Percentiles rank a stretch among this genome's conserved stretches.
phyloP scores from a whole-genome alignment of 2,329 filamentous ascomycete genomes.

The Pseudogymnoascus pannorum region DNA sequence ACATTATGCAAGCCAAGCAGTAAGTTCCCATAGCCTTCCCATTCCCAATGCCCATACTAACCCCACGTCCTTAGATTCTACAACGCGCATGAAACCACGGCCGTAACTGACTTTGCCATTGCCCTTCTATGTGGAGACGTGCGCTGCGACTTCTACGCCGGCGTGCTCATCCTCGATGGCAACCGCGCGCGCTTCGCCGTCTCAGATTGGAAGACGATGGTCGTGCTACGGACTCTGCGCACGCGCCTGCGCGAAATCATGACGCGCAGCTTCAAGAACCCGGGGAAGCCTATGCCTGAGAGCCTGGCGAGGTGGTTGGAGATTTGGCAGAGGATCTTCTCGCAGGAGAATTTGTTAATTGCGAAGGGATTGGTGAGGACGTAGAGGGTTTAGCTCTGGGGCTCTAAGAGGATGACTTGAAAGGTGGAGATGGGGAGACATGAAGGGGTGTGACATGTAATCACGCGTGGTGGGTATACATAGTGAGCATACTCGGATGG shows the following conservation, averaged over 20 bases:
- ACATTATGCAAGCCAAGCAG: conserved; percentile 91
- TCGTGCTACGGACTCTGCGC: conserved; percentile 79
- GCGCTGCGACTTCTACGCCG: conserved; percentile 80
- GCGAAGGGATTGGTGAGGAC: conserved; percentile 2
- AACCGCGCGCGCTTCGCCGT: conserved; percentile 80
- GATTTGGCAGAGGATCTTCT: conserved; percentile 65
- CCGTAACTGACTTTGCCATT: conserved; percentile 74
- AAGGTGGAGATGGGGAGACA: neutral
- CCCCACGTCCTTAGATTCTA: conserved; percentile 51
- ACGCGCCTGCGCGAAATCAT: conserved; percentile 68
- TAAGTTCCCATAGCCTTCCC: conserved; percentile 35
- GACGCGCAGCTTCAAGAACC: conserved; percentile 60
- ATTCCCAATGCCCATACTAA: conserved; percentile 19
- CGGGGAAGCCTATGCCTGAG: conserved; percentile 53
- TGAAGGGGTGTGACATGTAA: neutral
- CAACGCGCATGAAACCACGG: conserved; percentile 84
- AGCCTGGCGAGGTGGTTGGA: conserved; percentile 70
- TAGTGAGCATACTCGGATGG: conserved; percentile 5
- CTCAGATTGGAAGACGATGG: conserved; percentile 81
- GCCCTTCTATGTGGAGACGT: conserved; percentile 81
- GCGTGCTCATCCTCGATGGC: conserved; percentile 78
- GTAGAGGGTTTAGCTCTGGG: neutral
- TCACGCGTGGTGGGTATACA: neutral
- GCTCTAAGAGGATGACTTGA: neutral
- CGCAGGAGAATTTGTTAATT: conserved; percentile 24